phyloP scores from a whole-genome alignment of 768 basidiomycete species.

The Boletus rubropictus region DNA sequence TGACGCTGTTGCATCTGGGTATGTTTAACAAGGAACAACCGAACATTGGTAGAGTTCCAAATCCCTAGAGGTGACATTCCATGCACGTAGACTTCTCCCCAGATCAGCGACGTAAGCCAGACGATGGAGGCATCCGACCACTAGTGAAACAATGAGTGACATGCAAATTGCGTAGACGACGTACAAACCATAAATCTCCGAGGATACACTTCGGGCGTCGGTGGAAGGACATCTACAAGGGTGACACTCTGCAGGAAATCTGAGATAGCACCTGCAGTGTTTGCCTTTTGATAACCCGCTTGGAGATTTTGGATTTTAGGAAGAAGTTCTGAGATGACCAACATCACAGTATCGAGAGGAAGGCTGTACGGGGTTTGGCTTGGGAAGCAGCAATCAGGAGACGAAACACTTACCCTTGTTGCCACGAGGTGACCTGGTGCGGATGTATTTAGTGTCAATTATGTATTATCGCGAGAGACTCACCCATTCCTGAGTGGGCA shows the following conservation, averaged over 20 bases:
- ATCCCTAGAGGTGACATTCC: slow-evolving; percentile 82
- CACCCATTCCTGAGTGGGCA: slow-evolving; percentile 97
- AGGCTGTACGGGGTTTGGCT: slow-evolving; percentile 43
- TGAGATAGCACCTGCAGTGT: slow-evolving; percentile 61
- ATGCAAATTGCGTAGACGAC: background rate
- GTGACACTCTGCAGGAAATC: slow-evolving; percentile 70
- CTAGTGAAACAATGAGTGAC: slow-evolving; percentile 34
- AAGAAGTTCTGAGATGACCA: slow-evolving; percentile 82
- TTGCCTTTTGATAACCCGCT: slow-evolving; percentile 54
- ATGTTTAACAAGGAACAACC: slow-evolving; percentile 89
- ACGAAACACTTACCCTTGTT: slow-evolving; percentile 67
- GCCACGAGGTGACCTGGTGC: slow-evolving; percentile 82
- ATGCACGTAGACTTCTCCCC: slow-evolving; percentile 93
- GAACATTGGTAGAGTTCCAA: slow-evolving; percentile 87
- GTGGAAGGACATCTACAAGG: slow-evolving; percentile 69
- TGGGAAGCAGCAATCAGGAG: background rate
- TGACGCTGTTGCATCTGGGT: slow-evolving; percentile 63
- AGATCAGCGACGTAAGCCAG: slow-evolving; percentile 90
- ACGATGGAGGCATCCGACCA: slow-evolving; percentile 90
- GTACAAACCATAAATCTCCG: slow-evolving; percentile 69
- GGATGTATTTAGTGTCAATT: slow-evolving; percentile 1
- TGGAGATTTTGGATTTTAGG: slow-evolving; percentile 83
- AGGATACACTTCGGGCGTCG: slow-evolving; percentile 55
- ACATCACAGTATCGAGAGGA: slow-evolving; percentile 81
- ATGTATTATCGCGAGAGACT: slow-evolving; percentile 12